Evolutionary conservation across 2,329 filamentous ascomycete genomes (phyloP).

Genomic region (Colletotrichum zoysiae): DNA sequence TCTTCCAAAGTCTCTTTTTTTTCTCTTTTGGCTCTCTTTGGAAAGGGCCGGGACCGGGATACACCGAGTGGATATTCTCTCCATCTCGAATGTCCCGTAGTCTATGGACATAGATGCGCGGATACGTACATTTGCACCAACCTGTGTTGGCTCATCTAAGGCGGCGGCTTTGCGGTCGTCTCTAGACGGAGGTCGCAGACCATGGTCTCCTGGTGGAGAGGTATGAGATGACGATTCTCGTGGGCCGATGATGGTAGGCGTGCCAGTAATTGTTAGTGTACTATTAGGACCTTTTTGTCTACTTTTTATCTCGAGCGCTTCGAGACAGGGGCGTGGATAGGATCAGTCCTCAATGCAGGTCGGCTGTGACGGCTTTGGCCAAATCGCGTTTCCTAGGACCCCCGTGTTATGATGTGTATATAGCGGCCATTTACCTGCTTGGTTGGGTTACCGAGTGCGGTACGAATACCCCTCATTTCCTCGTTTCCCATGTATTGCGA

Average conservation of each 20-base stretch:
- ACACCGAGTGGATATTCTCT: conserved; percentile 28
- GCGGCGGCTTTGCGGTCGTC: background rate
- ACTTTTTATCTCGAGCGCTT: conserved; percentile 38
- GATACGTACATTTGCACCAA: conserved; percentile 42
- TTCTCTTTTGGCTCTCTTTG: conserved; percentile 39
- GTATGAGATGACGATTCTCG: conserved; percentile 10
- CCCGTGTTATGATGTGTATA: background rate
- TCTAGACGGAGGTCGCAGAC: conserved; percentile 6
- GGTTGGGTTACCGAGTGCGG: conserved; percentile 6
- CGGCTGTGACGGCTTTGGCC: conserved; percentile 29
- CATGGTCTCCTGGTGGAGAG: conserved; percentile 15
- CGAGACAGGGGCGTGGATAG: conserved; percentile 31
- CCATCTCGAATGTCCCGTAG: conserved; percentile 34
- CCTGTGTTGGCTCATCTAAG: conserved; percentile 13
- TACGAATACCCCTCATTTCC: conserved; percentile 23
- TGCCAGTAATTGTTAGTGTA: conserved; percentile 43
- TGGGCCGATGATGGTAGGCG: conserved; percentile 23
- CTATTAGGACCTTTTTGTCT: conserved; percentile 40
- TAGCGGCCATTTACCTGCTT: conserved; percentile 1
- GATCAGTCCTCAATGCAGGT: conserved; percentile 40
- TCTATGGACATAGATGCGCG: conserved; percentile 41
- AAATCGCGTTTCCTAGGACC: background rate
- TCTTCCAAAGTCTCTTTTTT: conserved; percentile 27
- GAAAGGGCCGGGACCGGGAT: conserved; percentile 38
- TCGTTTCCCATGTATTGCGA: conserved; percentile 24